phyloP scores from a whole-genome alignment of 768 basidiomycete genomes.

The Xerocomus potaroensis region DNA sequence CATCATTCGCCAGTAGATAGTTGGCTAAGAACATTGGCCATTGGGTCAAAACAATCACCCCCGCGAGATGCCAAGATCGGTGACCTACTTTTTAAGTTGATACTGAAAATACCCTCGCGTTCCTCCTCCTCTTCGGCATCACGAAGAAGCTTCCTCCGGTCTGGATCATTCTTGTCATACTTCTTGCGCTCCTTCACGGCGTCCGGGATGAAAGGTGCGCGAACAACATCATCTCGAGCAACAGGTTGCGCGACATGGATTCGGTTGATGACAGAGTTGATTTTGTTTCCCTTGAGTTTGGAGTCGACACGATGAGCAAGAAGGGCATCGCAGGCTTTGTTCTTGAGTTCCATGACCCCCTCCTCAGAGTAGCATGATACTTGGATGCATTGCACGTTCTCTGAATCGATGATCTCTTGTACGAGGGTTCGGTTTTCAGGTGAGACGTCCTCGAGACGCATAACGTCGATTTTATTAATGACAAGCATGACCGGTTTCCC shows the following conservation, averaged over 20 bases:
- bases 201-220: constrained; percentile 89
- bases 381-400: constrained; percentile 72
- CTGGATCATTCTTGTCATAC: constrained; percentile 84
- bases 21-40: constrained; percentile 57
- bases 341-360: constrained; percentile 96
- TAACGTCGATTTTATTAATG: constrained; percentile 97
- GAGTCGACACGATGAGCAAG: constrained; percentile 91
- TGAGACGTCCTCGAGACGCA: constrained; percentile 77
- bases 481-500: constrained; percentile 93
- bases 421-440: constrained; percentile 75
- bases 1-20: constrained; percentile 82
- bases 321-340: constrained; percentile 91
- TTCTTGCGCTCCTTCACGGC: constrained; percentile 68
- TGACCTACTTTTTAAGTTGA: constrained; percentile 77
- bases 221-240: constrained; percentile 82
- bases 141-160: constrained; percentile 65
- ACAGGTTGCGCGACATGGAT: constrained; percentile 94
- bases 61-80: not conserved
- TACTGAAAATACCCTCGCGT: constrained; percentile 86
- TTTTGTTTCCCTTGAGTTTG: constrained; percentile 91
- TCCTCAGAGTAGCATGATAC: constrained; percentile 96
- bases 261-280: constrained; percentile 89
- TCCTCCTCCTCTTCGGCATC: constrained; percentile 86
- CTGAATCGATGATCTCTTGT: constrained; percentile 76
- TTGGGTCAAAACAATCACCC: constrained; percentile 2